Evolutionary conservation across 768 basidiomycete genomes (phyloP).

Genomic region (Podaxis rugospora): DNA sequence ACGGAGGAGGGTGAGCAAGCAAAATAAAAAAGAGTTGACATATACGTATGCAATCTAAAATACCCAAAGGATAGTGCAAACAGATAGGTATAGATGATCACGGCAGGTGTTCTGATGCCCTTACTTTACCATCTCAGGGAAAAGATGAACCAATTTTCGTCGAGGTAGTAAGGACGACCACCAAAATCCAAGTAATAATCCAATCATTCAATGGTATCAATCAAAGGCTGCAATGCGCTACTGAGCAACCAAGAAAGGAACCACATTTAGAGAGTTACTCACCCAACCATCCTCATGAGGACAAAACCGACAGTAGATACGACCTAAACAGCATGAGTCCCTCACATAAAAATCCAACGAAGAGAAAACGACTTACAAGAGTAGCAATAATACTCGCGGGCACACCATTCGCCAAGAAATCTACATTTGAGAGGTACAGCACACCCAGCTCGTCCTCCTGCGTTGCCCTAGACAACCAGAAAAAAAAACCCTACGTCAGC

Average conservation of each 20-base stretch:
- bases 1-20: background rate
- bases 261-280: slow-evolving; percentile 22
- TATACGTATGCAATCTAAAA: background rate
- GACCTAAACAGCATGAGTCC: slow-evolving; percentile 41
- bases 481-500: slow-evolving; percentile 10
- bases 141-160: background rate
- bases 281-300: slow-evolving; percentile 73
- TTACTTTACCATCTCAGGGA: background rate
- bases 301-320: slow-evolving; percentile 83
- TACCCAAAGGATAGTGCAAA: background rate
- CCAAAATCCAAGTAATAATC: background rate
- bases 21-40: background rate
- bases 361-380: slow-evolving; percentile 42
- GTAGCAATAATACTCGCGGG: slow-evolving; percentile 92
- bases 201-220: background rate
- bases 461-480: slow-evolving; percentile 53
- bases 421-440: slow-evolving; percentile 76
- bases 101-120: background rate
- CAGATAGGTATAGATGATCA: background rate
- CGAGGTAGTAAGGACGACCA: too few relatives aligned
- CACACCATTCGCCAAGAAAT: slow-evolving; percentile 92
- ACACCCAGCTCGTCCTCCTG: slow-evolving; percentile 95
- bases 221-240: background rate
- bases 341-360: background rate
- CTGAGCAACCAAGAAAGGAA: too few relatives aligned